Evolutionary conservation across 108 stramenopile species (phyloP).

Genomic region (Pseudonitzschia multistriata): DNA sequence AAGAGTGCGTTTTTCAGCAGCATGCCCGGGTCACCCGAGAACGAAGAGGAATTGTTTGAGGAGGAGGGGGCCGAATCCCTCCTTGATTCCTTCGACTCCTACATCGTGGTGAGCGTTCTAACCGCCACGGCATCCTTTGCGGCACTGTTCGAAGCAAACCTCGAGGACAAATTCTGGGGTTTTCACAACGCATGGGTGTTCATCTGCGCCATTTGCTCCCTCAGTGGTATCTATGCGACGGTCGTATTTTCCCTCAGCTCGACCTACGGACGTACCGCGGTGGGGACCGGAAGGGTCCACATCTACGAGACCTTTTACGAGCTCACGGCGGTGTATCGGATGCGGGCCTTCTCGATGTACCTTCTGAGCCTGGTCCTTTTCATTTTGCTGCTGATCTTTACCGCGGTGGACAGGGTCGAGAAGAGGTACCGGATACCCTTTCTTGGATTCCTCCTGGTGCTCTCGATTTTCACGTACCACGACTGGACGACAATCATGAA

Average conservation of each 20-base stretch:
- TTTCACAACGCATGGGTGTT: background rate
- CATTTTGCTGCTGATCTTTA: background rate
- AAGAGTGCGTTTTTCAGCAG: too few relatives aligned
- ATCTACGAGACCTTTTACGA: background rate
- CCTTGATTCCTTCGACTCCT: conserved; percentile 9
- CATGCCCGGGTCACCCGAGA: too few relatives aligned
- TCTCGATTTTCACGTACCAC: background rate
- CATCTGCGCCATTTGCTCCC: background rate
- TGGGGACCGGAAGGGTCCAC: background rate
- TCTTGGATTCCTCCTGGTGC: too few relatives aligned
- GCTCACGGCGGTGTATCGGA: background rate
- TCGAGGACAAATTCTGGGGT: background rate
- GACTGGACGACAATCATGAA: background rate
- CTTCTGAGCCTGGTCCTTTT: background rate
- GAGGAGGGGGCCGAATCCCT: background rate
- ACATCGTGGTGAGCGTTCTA: conserved; percentile 4
- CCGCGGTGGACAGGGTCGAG: background rate
- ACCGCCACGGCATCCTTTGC: conserved; percentile 13
- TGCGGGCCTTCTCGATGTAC: background rate
- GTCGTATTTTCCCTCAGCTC: conserved; percentile 4
- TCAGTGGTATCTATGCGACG: conserved; percentile 9
- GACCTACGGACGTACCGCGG: conserved; percentile 4
- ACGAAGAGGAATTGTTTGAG: background rate
- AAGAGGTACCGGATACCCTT: background rate
- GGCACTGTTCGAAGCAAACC: background rate